Conservation (phyloP, 768 basidiomycete species). For the Udeniomyces megalosporus region DNA sequence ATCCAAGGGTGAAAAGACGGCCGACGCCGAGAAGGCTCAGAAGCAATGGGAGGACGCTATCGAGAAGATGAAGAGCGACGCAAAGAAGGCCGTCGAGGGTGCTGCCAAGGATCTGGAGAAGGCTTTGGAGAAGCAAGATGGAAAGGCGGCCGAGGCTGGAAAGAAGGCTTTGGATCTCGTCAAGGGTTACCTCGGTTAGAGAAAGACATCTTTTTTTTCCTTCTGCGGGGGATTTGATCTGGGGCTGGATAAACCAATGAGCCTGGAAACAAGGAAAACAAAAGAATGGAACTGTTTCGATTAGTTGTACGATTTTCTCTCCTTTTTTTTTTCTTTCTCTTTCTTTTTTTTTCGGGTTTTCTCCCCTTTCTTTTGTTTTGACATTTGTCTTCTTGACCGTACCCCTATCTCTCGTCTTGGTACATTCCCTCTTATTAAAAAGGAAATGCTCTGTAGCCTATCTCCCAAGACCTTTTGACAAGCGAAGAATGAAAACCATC, state of each 20-base stretch:
- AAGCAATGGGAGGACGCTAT: constrained; percentile 7
- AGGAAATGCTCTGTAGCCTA: no score
- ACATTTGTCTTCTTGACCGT: no score
- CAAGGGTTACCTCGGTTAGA: background rate
- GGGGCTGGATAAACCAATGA: background rate
- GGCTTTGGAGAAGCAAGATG: constrained; percentile 1
- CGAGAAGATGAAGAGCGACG: constrained; percentile 1
- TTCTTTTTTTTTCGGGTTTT: no score
- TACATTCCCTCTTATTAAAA: no score
- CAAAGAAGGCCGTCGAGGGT: constrained; percentile 11
- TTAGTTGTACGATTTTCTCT: background rate
- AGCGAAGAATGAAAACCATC: background rate
- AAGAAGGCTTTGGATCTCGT: background rate
- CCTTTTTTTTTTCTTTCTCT: background rate
- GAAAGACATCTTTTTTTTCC: no score
- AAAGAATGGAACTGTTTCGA: background rate
- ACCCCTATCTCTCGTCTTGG: no score
- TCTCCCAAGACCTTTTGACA: background rate
- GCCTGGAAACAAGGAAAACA: background rate
- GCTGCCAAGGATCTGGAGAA: constrained; percentile 13
- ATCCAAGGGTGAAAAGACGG: background rate
- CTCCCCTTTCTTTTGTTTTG: no score
- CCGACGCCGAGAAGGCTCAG: constrained; percentile 4
- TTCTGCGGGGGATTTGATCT: no score
- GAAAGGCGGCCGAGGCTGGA: background rate